These are phyloP conservation scores for Tetrastigma voinierianum DNA, from an alignment of 164 flowering plant species.

Conservation along the genomic window DNA sequence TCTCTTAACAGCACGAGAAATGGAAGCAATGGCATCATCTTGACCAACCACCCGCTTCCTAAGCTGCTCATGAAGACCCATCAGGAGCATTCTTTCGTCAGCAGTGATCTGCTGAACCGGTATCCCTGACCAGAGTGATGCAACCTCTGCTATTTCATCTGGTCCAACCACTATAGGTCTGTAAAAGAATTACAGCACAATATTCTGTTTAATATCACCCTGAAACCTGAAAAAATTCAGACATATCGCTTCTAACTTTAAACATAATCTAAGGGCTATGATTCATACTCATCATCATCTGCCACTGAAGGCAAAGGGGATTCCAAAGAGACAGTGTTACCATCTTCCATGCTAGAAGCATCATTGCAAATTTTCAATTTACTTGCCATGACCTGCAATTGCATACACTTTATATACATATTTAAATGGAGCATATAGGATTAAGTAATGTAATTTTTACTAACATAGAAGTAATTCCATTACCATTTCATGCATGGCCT, in stretches of 20 bases:
- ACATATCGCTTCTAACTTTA: conserved; percentile 6
- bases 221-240: background rate
- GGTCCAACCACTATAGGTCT: conserved; percentile 62
- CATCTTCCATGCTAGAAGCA: conserved; percentile 29
- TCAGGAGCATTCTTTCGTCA: conserved; percentile 60
- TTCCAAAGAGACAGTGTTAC: conserved; percentile 26
- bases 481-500: conserved; percentile 80
- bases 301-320: conserved; percentile 26
- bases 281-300: conserved; percentile 52
- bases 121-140: conserved; percentile 81
- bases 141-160: conserved; percentile 75
- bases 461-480: conserved; percentile 1
- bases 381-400: conserved; percentile 55
- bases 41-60: conserved; percentile 74
- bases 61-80: conserved; percentile 71
- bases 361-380: conserved; percentile 30
- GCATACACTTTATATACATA: conserved; percentile 11
- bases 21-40: conserved; percentile 84
- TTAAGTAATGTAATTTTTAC: conserved; percentile 1
- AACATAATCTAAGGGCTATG: conserved; percentile 7
- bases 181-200: conserved; percentile 18
- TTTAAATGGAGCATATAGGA: background rate
- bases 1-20: conserved; percentile 82
- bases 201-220: conserved; percentile 2
- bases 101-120: conserved; percentile 75